Percentiles rank a stretch among this genome's conserved stretches.
These are phyloP conservation scores for Penicillium coprophilum DNA, from an alignment of 495 filamentous ascomycete genomes.

Conservation along the genomic window DNA sequence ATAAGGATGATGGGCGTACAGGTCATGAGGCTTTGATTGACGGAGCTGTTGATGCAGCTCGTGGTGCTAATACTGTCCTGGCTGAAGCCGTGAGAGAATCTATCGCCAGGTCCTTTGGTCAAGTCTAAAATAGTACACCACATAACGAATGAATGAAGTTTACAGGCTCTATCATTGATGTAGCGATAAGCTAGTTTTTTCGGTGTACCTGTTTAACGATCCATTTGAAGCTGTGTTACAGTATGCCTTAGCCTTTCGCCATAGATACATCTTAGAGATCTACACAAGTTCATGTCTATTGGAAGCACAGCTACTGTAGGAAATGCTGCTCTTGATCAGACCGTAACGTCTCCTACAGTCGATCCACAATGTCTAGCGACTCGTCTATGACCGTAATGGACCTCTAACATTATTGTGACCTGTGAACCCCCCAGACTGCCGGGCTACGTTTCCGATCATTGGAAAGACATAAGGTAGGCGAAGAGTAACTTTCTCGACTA, in stretches of 20 bases:
- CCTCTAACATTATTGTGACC: background rate
- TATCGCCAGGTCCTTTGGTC: slow-evolving; percentile 35
- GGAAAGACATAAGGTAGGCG: background rate
- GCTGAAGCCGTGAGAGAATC: slow-evolving; percentile 58
- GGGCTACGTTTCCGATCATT: background rate
- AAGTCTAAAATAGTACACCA: slow-evolving; percentile 8
- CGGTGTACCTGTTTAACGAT: background rate
- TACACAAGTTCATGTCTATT: background rate
- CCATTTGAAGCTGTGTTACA: background rate
- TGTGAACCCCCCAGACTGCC: background rate
- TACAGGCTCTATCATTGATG: background rate
- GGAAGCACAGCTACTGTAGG: background rate
- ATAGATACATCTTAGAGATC: background rate
- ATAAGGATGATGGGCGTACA: slow-evolving; percentile 27
- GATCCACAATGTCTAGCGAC: background rate
- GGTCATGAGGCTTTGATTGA: slow-evolving; percentile 58
- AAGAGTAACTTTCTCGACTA: background rate
- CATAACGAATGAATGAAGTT: slow-evolving; percentile 22
- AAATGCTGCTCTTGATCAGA: too few relatives aligned
- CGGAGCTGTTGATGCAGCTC: slow-evolving; percentile 62
- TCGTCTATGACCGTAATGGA: background rate
- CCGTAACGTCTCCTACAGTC: background rate
- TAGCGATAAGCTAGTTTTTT: background rate
- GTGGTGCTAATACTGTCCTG: slow-evolving; percentile 57
- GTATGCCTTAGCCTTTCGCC: background rate